Evolutionary conservation across 345 rosid genomes (phyloP), one percentile per base, ranked within the genome.

Genomic region (Linum tenue): DNA sequence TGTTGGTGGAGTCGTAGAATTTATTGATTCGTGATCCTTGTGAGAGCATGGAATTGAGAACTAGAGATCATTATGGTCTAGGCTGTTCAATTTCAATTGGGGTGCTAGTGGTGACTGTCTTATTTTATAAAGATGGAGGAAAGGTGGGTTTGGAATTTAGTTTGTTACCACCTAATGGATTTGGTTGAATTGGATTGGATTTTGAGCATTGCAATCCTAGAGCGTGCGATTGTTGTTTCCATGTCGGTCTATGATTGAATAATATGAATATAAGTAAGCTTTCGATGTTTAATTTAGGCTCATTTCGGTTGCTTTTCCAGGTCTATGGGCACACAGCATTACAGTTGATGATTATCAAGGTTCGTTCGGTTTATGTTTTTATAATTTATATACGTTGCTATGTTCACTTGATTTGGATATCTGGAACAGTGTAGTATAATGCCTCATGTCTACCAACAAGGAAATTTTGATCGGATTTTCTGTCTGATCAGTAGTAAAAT

Each of bases 341-440:
- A 84, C 91, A 2, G 97, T 94, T 74, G 77, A 83, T 81, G 99
- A 90, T 64, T 94, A 88, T 75, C 99, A 94, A 86, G 97, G 99
- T 94, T 48, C 59, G 78, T 68, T 5, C 65, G 39, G 59, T 44
- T 55, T 14, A 48, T 62, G 56, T 66, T 64, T 22, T 22, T 22
- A 65, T 44, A 39, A 22, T 60, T 22, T 22, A 22, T 22, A 22
- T 22, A 22, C 16, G 59, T 38, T 11, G 39, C 39, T 14, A 11
- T 36, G 36, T 9, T 42, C 36, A 31, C 31, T 22, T 22, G 31
- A 22, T 22, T 22, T 22, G 31, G 31, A 22, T 22, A 22, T 22
- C 31, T 22, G 31, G 31, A 22, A 22, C 31, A 22, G 31, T 22
- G 31, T 22, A 22, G 31, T 22, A 22, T 22, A 22, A 22, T 0